phyloP scores from a whole-genome alignment of 2,329 filamentous ascomycete species.

The Didymella segeticola region DNA sequence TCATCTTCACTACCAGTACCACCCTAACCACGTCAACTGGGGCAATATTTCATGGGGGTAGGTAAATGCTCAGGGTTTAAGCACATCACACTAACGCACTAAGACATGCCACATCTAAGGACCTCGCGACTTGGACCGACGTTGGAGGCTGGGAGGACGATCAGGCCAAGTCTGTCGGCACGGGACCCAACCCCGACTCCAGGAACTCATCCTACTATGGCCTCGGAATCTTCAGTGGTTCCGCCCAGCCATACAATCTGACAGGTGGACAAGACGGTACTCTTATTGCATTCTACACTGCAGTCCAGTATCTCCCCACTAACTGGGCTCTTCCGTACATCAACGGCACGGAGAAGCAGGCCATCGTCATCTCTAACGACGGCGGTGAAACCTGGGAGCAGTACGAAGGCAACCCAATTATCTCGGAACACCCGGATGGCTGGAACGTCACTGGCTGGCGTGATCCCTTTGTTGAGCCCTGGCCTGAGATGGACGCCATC shows the following conservation, averaged over 20 bases:
- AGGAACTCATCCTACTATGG: constrained; percentile 55
- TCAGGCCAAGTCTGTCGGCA: constrained; percentile 49
- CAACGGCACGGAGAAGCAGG: constrained; percentile 55
- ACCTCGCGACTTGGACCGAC: constrained; percentile 56
- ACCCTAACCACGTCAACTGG: constrained; percentile 57
- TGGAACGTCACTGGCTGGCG: constrained; percentile 54
- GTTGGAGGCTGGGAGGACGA: constrained; percentile 56
- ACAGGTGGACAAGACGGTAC: constrained; percentile 56
- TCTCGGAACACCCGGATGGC: constrained; percentile 50
- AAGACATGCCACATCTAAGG: constrained; percentile 61
- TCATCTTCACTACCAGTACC: constrained; percentile 62
- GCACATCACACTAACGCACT: constrained; percentile 45
- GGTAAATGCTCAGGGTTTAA: not conserved
- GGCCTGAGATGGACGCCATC: constrained; percentile 53
- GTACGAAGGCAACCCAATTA: constrained; percentile 55
- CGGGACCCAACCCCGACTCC: constrained; percentile 43
- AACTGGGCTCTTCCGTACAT: constrained; percentile 55
- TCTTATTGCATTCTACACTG: constrained; percentile 57
- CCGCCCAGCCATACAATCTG: constrained; percentile 57
- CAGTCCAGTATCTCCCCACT: constrained; percentile 54
- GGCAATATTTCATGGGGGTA: constrained; percentile 53
- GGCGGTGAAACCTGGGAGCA: constrained; percentile 57
- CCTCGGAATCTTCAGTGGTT: constrained; percentile 62
- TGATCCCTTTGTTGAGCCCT: constrained; percentile 44
- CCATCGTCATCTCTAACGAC: constrained; percentile 54